phyloP scores from a whole-genome alignment of 2,329 filamentous ascomycete species.

The Gaeumannomyces sp. region DNA sequence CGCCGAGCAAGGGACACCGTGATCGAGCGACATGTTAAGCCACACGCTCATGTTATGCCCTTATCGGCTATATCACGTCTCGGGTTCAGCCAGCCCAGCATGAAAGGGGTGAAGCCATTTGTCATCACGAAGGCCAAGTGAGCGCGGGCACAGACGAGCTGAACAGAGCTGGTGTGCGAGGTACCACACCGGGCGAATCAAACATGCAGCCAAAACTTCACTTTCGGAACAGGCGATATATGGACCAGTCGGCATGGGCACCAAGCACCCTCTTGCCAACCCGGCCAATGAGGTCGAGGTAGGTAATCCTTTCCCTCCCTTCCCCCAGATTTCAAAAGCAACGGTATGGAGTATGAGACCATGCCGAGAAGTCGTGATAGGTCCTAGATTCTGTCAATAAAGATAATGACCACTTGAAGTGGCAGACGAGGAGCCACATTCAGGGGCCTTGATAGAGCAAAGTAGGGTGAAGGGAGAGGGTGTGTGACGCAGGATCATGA shows the following conservation, averaged over 20 bases:
- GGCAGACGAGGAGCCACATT: neutral
- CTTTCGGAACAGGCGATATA: neutral
- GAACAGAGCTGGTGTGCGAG: neutral
- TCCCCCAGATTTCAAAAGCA: no score
- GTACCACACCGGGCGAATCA: neutral
- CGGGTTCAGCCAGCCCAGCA: neutral
- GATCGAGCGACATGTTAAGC: no score
- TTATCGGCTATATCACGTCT: neutral
- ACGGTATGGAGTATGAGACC: neutral
- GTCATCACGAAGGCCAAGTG: neutral
- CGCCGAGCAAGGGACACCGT: no score
- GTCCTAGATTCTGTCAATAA: neutral
- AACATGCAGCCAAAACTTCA: neutral
- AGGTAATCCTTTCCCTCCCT: no score
- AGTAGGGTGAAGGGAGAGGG: neutral
- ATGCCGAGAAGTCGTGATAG: neutral
- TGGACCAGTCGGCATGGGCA: neutral
- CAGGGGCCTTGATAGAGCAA: neutral
- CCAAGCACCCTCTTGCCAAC: no score
- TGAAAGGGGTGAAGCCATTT: neutral
- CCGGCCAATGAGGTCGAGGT: no score
- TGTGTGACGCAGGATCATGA: neutral
- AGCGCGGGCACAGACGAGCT: neutral
- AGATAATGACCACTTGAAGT: neutral
- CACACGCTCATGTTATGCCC: no score